Base-by-base conservation (phyloP, 257 asterid species). In the Haberlea rhodopensis region DNA sequence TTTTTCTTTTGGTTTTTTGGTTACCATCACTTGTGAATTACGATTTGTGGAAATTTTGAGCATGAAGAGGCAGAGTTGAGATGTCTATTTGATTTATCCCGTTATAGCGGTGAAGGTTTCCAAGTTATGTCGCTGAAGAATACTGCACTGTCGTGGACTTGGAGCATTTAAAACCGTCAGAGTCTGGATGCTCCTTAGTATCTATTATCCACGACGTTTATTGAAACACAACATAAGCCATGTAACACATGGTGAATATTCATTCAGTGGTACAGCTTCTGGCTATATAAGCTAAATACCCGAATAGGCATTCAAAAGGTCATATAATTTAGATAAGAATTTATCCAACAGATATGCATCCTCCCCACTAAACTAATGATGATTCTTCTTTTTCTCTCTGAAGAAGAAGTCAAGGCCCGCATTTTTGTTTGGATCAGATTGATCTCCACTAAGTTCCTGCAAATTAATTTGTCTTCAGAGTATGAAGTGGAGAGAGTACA, bases 391-490 rank as follows among this genome's bases (percentile, higher is more conserved):
- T 43, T 11, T 46, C 60, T 55, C 56, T 57, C 56, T 57, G 16
- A 31, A 22, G 56, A 21, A 19, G 31, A 18, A 48, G 19, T 32
- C 66, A 2, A 31, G 10, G 40, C 7, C 65, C 7, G 10, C 43
- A 10, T 46, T 56, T 62, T 23, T 61, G 53, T 68, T 45, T 1
- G 76, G 52, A 16, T 66, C 74, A 1, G 32, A 66, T 66, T 57
- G 59, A 58, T 68, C 75, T 57, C 70, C 79, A 45, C 64, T 66
- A 28, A 3, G 31, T 46, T 70, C 79, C 82, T 77, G 81, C 79
- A 60, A 45, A 10, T 53, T 31, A 52, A n/a, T n/a, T n/a, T n/a
- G n/a, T n/a, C n/a, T n/a, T n/a, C n/a, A n/a, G n/a, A n/a, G n/a
- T n/a, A n/a, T n/a, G n/a, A n/a, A n/a, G n/a, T n/a, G n/a, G n/a